phyloP scores from a whole-genome alignment of 2,329 filamentous ascomycete genomes.

The Fusarium oligoseptatum region DNA sequence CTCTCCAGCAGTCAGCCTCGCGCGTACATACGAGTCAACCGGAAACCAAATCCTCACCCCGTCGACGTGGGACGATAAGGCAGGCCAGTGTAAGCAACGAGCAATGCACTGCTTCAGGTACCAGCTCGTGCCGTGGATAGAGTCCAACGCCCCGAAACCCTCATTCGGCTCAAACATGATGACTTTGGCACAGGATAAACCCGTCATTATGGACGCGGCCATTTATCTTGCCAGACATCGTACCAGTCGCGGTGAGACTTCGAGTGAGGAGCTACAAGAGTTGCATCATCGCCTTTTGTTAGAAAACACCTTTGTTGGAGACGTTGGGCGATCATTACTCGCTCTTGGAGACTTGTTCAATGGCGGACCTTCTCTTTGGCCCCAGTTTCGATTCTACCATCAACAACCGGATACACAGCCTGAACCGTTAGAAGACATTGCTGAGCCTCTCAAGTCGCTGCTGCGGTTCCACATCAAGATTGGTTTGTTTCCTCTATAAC shows the following conservation, averaged over 20 bases:
- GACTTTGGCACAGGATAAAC: background rate
- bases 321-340: background rate
- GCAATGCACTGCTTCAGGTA: constrained; percentile 35
- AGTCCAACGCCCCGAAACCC: constrained; percentile 19
- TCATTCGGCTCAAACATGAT: constrained; percentile 1
- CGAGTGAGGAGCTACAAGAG: background rate
- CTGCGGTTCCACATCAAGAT: background rate
- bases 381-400: background rate
- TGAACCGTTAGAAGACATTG: background rate
- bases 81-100: constrained; percentile 28
- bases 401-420: background rate
- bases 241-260: background rate
- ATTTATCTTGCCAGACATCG: background rate
- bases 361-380: background rate
- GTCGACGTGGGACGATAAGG: constrained; percentile 23
- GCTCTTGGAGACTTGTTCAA: background rate
- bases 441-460: background rate
- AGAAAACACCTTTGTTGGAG: background rate
- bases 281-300: background rate
- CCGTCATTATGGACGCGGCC: constrained; percentile 1
- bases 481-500: background rate
- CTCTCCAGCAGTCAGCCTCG: background rate
- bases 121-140: constrained; percentile 29
- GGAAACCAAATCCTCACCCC: background rate
- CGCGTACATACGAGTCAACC: background rate